Conservation (phyloP, 108 stramenopile species). For the Chaetoceros tenuissimus region DNA sequence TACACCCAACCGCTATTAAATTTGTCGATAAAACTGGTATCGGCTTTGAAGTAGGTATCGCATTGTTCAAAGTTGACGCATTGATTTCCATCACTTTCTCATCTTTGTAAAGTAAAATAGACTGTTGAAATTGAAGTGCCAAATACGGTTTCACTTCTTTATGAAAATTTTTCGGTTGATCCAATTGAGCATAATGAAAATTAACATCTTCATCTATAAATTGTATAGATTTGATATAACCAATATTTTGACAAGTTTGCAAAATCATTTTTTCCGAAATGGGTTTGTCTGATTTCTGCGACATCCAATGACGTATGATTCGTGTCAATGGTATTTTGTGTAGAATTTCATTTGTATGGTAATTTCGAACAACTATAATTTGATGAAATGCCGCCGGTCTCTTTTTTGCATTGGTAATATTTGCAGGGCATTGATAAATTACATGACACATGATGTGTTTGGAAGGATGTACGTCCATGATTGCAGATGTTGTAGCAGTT, state of each 20-base stretch:
- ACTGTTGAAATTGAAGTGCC: not conserved
- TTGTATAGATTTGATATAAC: not conserved
- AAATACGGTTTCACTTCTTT: not conserved
- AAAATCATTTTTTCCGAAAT: not conserved
- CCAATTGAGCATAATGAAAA: not conserved
- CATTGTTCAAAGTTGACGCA: not conserved
- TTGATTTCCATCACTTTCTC: not conserved
- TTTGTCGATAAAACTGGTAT: not conserved
- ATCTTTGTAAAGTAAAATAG: not conserved
- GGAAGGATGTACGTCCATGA: not conserved
- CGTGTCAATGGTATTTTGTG: not conserved
- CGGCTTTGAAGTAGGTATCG: constrained; percentile 10
- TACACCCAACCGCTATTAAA: constrained; percentile 37
- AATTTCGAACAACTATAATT: constrained; percentile 29
- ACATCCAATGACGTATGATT: not conserved
- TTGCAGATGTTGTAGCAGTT: not conserved
- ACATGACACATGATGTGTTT: not conserved
- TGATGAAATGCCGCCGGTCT: not conserved
- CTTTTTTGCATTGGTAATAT: not conserved
- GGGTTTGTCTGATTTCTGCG: not conserved
- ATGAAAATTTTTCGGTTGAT: not conserved
- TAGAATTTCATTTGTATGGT: not conserved
- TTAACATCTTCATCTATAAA: not conserved
- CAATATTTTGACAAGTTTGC: not conserved
- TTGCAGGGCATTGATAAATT: not conserved